Evolutionary conservation across 805 yeast genomes (phyloP), one percentile per base, ranked within the genome.

Genomic region (Yarrowia bubula): DNA sequence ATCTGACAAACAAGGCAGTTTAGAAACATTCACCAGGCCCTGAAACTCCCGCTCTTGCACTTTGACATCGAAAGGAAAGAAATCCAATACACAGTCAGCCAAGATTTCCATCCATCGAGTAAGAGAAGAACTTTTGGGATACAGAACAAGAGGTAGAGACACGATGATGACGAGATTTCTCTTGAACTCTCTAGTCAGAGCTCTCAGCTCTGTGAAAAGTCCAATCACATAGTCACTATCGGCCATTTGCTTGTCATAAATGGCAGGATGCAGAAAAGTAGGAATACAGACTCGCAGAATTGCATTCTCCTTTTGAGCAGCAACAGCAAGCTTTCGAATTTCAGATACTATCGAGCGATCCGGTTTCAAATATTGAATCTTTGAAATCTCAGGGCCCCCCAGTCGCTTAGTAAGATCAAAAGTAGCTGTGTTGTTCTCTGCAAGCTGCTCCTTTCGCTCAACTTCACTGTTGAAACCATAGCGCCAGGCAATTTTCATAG

Each of bases 401-500:
- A 91, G 70, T 10, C 86, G 81, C 22, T 87, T 83, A 0, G 96
- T 90, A 65, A 90, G 85, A 71, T 91, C 97, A 74, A 91, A 89
- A 68, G 84, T 87, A 67, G 85, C 79, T 1, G 53, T 42, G 31
- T 43, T 17, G 55, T 39, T 37, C 15, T 31, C 37, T 22, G 33
- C 51, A n/a, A 31, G 33, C 22, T 48, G n/a, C 8, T 17, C 33
- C 15, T 75, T 7, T 44, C 46, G 10, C 67, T 64, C 71, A 69
- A 15, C 18, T 22, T 69, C 73, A 62, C 71, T 70, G 65, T 69
- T 50, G 64, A 79, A 76, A 0, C 93, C 95, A 72, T 92, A 92
- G 71, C 98, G 83, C 98, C 98, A 92, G 0, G 98, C 98, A 69
- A 92, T 92, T 72, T 87, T 89, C 81, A 92, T 78, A 68, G 87